Conservation (phyloP, 1,139 yeast species). For the Candida sanyaensis region DNA sequence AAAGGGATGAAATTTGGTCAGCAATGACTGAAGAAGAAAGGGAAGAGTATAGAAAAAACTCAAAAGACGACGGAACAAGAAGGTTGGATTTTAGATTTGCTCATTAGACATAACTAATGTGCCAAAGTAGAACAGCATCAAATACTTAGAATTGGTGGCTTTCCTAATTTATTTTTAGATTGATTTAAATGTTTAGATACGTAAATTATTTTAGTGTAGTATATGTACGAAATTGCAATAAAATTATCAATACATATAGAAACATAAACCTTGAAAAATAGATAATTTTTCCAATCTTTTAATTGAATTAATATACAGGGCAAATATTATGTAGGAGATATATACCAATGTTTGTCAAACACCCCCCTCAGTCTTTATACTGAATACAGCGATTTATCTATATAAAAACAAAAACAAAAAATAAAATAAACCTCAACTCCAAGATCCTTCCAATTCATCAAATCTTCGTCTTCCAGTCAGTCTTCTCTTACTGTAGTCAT, state of each 20-base stretch:
- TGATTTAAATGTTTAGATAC: too few species aligned
- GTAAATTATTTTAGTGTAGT: too few species aligned
- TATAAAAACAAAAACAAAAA: not conserved
- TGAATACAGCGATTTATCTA: not conserved
- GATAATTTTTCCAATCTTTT: too few species aligned
- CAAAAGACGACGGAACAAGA: constrained; percentile 55
- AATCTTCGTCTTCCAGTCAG: constrained; percentile 51
- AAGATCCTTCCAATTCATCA: constrained; percentile 53
- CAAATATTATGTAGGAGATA: too few species aligned
- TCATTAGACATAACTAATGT: constrained; percentile 11
- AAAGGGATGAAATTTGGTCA: constrained; percentile 48
- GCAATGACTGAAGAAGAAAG: constrained; percentile 49
- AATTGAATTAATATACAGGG: too few species aligned
- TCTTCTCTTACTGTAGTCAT: constrained; percentile 44
- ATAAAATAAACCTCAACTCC: constrained; percentile 13
- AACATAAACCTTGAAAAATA: too few species aligned
- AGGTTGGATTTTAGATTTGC: constrained; percentile 53
- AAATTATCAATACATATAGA: too few species aligned
- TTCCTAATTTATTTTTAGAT: too few species aligned
- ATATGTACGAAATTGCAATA: too few species aligned
- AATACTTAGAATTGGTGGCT: too few species aligned
- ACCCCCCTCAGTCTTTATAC: not conserved
- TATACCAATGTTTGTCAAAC: too few species aligned
- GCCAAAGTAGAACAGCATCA: too few species aligned
- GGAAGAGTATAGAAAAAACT: constrained; percentile 41